These are phyloP conservation scores for Endocarpon pusillum DNA, from an alignment of 495 filamentous ascomycete species.

Conservation along the genomic window DNA sequence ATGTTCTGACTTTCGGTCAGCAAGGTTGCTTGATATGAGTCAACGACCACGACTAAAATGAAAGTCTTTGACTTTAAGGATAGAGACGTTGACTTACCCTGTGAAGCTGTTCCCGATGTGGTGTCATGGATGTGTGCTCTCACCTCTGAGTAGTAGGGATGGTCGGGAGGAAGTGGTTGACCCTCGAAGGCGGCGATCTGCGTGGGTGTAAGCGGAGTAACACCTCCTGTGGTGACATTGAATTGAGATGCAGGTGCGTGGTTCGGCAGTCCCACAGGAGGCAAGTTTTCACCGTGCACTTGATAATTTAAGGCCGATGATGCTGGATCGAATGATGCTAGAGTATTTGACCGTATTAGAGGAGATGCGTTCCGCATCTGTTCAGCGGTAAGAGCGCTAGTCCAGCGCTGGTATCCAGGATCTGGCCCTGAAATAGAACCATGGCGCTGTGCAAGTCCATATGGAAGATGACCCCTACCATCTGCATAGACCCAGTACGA, in stretches of 20 bases:
- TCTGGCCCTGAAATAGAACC: too few species aligned
- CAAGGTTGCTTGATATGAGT: background rate
- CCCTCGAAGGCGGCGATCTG: background rate
- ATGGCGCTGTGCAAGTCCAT: too few species aligned
- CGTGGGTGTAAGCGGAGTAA: background rate
- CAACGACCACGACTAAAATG: background rate
- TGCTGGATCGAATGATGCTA: background rate
- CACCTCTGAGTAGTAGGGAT: background rate
- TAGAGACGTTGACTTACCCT: background rate
- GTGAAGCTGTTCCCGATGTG: background rate
- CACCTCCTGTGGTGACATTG: background rate
- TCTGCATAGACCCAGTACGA: too few species aligned
- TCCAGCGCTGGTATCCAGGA: too few species aligned
- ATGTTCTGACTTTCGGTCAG: background rate
- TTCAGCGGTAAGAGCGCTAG: too few species aligned
- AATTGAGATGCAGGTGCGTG: background rate
- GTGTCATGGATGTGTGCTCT: constrained; percentile 1
- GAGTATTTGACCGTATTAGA: background rate
- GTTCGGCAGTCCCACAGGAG: background rate
- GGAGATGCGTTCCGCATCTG: too few species aligned
- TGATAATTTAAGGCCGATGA: background rate
- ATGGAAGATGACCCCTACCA: too few species aligned
- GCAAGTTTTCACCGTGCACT: background rate
- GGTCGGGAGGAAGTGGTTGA: background rate
- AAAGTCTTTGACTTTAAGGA: background rate